These are phyloP conservation scores for Suhomyces coccinellae DNA, from an alignment of 1,139 yeast genomes.

Conservation along the genomic window DNA sequence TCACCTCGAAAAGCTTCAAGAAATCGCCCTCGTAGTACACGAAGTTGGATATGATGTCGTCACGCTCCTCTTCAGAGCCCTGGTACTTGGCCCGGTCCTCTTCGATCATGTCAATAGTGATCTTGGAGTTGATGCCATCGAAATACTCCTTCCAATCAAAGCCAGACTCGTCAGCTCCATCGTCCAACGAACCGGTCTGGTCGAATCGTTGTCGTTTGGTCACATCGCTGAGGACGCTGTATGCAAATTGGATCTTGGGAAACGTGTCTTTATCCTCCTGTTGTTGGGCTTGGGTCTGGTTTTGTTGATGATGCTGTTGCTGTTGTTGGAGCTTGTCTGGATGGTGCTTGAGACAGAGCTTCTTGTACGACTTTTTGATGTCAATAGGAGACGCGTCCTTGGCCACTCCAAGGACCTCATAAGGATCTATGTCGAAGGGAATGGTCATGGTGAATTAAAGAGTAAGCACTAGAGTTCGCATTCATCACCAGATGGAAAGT, in stretches of 20 bases:
- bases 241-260: conserved; percentile 75
- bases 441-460: conserved; percentile 7
- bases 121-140: conserved; percentile 54
- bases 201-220: conserved; percentile 61
- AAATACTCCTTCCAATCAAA: conserved; percentile 70
- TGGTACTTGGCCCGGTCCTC: conserved; percentile 68
- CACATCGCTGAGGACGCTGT: conserved; percentile 64
- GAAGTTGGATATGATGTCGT: conserved; percentile 64
- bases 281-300: conserved; percentile 16
- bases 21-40: conserved; percentile 68
- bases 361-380: conserved; percentile 72
- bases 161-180: conserved; percentile 40
- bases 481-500: background rate
- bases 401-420: conserved; percentile 53
- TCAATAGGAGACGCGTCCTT: conserved; percentile 48
- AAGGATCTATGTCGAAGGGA: conserved; percentile 58
- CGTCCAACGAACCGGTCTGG: conserved; percentile 62
- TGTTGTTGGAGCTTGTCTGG: conserved; percentile 71
- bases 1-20: conserved; percentile 64
- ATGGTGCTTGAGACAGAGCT: conserved; percentile 66
- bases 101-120: conserved; percentile 72
- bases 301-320: background rate
- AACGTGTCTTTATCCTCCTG: conserved; percentile 45
- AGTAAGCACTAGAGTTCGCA: background rate
- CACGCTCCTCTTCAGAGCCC: conserved; percentile 62